Conservation (phyloP, 1,284 basidiomycete species). For the Puccinia horiana region DNA sequence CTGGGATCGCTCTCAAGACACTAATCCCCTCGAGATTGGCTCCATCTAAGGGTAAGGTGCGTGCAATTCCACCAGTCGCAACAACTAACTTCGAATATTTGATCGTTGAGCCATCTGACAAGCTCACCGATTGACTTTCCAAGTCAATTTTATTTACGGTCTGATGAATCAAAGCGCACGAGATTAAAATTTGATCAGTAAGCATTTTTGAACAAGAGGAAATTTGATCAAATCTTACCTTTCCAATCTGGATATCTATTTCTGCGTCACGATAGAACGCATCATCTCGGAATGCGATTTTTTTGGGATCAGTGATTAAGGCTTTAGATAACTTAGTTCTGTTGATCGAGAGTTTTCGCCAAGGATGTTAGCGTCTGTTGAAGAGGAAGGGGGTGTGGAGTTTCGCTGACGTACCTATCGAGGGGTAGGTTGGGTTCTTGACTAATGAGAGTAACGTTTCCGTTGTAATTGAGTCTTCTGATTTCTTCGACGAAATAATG, state of each 20-base stretch:
- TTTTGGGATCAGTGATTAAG: slow-evolving; percentile 73
- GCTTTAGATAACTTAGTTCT: slow-evolving; percentile 86
- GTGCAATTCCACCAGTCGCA: slow-evolving; percentile 60
- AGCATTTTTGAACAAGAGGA: background rate
- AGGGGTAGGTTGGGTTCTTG: slow-evolving; percentile 81
- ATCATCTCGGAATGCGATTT: slow-evolving; percentile 69
- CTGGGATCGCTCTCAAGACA: slow-evolving; percentile 71
- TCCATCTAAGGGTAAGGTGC: slow-evolving; percentile 71
- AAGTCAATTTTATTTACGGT: slow-evolving; percentile 67
- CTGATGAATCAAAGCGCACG: slow-evolving; percentile 58
- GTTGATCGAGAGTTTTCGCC: background rate
- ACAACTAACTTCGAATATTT: slow-evolving; percentile 60
- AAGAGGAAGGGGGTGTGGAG: background rate
- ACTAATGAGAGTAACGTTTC: slow-evolving; percentile 75
- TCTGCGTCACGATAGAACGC: slow-evolving; percentile 79
- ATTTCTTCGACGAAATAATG: slow-evolving; percentile 80
- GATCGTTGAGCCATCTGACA: slow-evolving; percentile 57
- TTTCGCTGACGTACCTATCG: slow-evolving; percentile 62
- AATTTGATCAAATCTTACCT: slow-evolving; percentile 51
- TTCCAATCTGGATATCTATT: slow-evolving; percentile 71
- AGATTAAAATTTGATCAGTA: background rate
- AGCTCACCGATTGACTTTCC: slow-evolving; percentile 28
- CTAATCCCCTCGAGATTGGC: slow-evolving; percentile 75
- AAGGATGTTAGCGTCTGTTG: background rate
- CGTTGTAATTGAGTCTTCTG: slow-evolving; percentile 71